phyloP scores from a whole-genome alignment of 2,329 filamentous ascomycete species.

The Leptodontidium sp. region DNA sequence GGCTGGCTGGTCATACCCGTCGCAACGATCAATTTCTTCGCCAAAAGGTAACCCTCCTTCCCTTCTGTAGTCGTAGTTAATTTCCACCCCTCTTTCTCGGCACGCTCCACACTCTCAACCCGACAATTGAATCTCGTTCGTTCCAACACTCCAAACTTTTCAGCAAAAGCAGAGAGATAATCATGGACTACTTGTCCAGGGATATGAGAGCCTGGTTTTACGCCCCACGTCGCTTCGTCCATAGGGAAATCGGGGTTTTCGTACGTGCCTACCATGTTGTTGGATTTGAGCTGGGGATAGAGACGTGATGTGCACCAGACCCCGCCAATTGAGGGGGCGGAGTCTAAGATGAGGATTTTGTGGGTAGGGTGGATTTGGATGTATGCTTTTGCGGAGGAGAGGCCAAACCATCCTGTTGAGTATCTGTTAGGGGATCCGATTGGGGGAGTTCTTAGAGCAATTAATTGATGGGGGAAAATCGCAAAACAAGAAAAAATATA shows the following conservation, averaged over 20 bases:
- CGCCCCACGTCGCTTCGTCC: conserved; percentile 59
- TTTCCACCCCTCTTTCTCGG: conserved; percentile 53
- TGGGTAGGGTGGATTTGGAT: conserved; percentile 64
- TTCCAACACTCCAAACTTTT: conserved; percentile 59
- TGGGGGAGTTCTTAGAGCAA: not conserved
- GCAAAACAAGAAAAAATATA: not conserved
- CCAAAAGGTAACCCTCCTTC: not conserved
- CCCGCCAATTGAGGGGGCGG: conserved; percentile 66
- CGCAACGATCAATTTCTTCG: conserved; percentile 59
- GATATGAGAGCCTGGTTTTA: conserved; percentile 63
- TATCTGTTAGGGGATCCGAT: not conserved
- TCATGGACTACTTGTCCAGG: conserved; percentile 61
- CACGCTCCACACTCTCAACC: conserved; percentile 57
- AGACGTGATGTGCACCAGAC: conserved; percentile 75
- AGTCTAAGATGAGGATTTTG: conserved; percentile 66
- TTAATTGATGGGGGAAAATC: not conserved
- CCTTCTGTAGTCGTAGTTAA: not conserved
- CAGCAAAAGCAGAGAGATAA: conserved; percentile 64
- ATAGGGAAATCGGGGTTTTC: conserved; percentile 80
- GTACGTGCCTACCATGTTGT: conserved; percentile 77
- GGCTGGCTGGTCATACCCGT: conserved; percentile 62
- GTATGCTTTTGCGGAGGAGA: conserved; percentile 69
- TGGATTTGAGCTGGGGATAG: conserved; percentile 74
- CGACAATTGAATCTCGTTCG: conserved; percentile 59
- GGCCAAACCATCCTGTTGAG: conserved; percentile 57